Evolutionary conservation across 805 yeast species (phyloP).

Genomic region (Kodamaea hsintzibuensis): DNA sequence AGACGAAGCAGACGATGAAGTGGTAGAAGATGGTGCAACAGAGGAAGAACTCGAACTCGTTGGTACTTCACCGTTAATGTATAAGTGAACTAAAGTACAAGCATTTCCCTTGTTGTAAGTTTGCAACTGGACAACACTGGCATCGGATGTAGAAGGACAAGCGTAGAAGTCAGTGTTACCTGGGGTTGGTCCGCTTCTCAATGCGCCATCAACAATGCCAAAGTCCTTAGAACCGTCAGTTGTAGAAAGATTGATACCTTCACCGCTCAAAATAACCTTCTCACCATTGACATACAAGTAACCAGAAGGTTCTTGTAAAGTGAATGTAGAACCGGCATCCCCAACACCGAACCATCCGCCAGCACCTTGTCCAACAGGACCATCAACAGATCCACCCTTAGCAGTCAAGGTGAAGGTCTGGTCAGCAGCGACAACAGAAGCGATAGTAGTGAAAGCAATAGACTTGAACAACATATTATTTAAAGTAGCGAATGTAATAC

Average conservation of each 20-base stretch:
- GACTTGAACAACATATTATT: conserved; percentile 16
- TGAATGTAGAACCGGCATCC: conserved; percentile 17
- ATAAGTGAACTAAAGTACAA: conserved; percentile 23
- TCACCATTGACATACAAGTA: conserved; percentile 21
- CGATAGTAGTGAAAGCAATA: conserved; percentile 23
- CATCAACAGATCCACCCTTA: conserved; percentile 23
- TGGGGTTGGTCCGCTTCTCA: conserved; percentile 21
- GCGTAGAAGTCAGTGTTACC: conserved; percentile 24
- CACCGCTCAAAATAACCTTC: conserved; percentile 15
- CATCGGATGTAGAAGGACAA: conserved; percentile 18
- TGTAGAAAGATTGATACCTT: conserved; percentile 18
- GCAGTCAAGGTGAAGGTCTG: conserved; percentile 30
- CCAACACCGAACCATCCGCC: conserved; percentile 9
- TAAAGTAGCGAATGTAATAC: background rate
- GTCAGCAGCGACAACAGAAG: conserved; percentile 31
- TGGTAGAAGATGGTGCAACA: conserved; percentile 5
- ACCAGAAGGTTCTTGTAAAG: conserved; percentile 33
- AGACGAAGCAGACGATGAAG: conserved; percentile 7
- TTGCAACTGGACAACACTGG: conserved; percentile 15
- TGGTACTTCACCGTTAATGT: conserved; percentile 16
- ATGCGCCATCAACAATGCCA: conserved; percentile 26
- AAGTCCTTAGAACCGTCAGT: conserved; percentile 25
- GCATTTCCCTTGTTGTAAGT: conserved; percentile 12
- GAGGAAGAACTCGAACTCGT: conserved; percentile 4
- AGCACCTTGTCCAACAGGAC: conserved; percentile 17